These are phyloP conservation scores for Lentinus brumalis DNA, from an alignment of 768 basidiomycete genomes.

Conservation along the genomic window DNA sequence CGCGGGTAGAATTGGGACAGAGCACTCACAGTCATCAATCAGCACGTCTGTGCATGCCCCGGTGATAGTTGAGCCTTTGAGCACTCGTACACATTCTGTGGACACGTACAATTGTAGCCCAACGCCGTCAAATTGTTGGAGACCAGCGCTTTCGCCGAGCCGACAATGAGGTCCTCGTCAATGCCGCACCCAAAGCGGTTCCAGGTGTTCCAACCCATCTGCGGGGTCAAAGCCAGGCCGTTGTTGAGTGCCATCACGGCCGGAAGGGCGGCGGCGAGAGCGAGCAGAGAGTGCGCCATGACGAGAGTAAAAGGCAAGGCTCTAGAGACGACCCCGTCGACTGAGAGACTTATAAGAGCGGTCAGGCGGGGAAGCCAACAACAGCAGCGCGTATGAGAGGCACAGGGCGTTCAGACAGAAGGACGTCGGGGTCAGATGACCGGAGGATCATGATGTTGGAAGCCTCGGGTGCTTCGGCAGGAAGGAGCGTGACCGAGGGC, in stretches of 20 bases:
- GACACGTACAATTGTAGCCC: slow-evolving; percentile 42
- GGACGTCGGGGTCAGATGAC: slow-evolving; percentile 11
- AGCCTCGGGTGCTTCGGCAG: slow-evolving; percentile 1
- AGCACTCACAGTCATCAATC: slow-evolving; percentile 40
- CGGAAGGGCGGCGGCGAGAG: slow-evolving; percentile 12
- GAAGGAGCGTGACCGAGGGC: slow-evolving; percentile 1
- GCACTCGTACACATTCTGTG: not conserved
- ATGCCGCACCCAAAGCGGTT: slow-evolving; percentile 43
- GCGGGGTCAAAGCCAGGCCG: slow-evolving; percentile 35
- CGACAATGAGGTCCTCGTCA: slow-evolving; percentile 36
- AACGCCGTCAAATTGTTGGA: slow-evolving; percentile 33
- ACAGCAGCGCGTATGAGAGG: not conserved
- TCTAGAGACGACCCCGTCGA: not conserved
- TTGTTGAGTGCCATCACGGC: slow-evolving; percentile 26
- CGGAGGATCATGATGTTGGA: not conserved
- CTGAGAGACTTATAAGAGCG: not conserved
- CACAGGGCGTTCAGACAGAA: not conserved
- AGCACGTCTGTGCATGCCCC: slow-evolving; percentile 32
- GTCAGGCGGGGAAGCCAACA: not conserved
- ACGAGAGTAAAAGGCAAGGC: not conserved
- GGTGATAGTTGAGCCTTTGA: not conserved
- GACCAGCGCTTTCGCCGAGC: slow-evolving; percentile 36
- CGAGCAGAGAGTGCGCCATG: slow-evolving; percentile 13
- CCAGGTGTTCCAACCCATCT: slow-evolving; percentile 44
- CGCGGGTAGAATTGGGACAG: not conserved